Evolutionary conservation across 2,329 filamentous ascomycete species (phyloP).

Genomic region (Aspergillus persii): DNA sequence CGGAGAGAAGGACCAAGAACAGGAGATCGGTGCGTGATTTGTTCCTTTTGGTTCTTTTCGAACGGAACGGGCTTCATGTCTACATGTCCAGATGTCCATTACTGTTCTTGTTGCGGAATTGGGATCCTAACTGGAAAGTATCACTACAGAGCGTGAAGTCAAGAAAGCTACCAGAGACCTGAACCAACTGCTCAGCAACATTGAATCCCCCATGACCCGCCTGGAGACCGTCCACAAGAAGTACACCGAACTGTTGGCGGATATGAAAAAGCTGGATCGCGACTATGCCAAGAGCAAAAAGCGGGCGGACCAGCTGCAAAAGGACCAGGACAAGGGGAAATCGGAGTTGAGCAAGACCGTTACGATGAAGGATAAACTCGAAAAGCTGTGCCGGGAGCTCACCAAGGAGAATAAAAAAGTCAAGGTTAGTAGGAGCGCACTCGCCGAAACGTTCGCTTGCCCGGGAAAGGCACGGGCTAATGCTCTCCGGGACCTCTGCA

Average conservation of each 20-base stretch:
- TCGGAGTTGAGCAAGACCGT: slow-evolving; percentile 87
- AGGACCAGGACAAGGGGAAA: slow-evolving; percentile 88
- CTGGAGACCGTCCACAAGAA: slow-evolving; percentile 88
- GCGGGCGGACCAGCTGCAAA: slow-evolving; percentile 87
- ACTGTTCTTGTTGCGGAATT: slow-evolving; percentile 6
- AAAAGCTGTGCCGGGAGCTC: slow-evolving; percentile 91
- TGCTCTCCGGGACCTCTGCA: slow-evolving; percentile 34
- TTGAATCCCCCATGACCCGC: slow-evolving; percentile 88
- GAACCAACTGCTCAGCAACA: slow-evolving; percentile 76
- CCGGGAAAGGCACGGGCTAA: slow-evolving; percentile 12
- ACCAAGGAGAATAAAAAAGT: slow-evolving; percentile 98
- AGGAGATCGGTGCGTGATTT: slow-evolving; percentile 77
- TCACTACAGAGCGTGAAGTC: slow-evolving; percentile 75
- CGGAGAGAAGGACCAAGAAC: slow-evolving; percentile 90
- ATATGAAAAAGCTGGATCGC: slow-evolving; percentile 93
- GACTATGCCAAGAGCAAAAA: slow-evolving; percentile 97
- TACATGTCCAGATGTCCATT: slow-evolving; percentile 9
- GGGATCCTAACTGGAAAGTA: slow-evolving; percentile 23
- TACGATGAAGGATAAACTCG: slow-evolving; percentile 90
- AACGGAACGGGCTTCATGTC: slow-evolving; percentile 11
- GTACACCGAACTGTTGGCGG: slow-evolving; percentile 84
- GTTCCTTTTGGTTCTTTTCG: slow-evolving; percentile 2
- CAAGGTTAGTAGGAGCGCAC: slow-evolving; percentile 56
- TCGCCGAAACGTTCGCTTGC: neutral
- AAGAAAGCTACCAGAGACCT: slow-evolving; percentile 92